These are phyloP conservation scores for Rhodamnia rubescens DNA, from an alignment of 345 rosid genomes.

Conservation along the genomic window DNA sequence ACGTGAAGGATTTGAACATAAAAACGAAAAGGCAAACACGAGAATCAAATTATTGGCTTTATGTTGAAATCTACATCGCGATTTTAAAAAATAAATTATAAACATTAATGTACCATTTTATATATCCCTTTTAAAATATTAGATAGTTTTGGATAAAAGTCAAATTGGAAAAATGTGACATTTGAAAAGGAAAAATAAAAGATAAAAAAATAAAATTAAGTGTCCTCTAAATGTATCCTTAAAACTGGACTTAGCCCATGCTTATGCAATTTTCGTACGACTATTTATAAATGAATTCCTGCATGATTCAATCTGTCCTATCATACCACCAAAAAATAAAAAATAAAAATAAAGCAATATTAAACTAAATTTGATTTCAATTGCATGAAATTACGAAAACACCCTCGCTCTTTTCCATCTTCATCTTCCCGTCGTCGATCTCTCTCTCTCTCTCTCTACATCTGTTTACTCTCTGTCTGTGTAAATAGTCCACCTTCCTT, in stretches of 20 bases:
- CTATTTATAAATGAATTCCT: neutral
- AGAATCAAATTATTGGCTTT: neutral
- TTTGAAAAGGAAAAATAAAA: too few species aligned
- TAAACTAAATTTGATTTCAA: neutral
- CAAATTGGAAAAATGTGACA: fast-evolving
- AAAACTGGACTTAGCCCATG: too few species aligned
- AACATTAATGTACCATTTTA: fast-evolving
- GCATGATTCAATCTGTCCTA: neutral
- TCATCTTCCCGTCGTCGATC: neutral
- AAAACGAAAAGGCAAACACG: fast-evolving
- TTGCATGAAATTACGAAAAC: neutral
- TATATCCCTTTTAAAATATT: neutral
- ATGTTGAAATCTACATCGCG: fast-evolving
- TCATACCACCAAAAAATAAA: neutral
- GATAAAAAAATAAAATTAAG: too few species aligned
- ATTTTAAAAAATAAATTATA: neutral
- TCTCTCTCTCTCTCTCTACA: neutral
- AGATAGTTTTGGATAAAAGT: neutral
- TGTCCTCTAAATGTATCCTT: too few species aligned
- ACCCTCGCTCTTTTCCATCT: neutral
- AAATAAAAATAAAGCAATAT: neutral
- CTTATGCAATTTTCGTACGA: neutral
- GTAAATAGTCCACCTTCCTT: neutral
- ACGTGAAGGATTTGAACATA: fast-evolving
- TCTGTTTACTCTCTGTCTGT: neutral